Conservation (phyloP, 108 stramenopile species). For the Pseudonitzschia multiseries region DNA sequence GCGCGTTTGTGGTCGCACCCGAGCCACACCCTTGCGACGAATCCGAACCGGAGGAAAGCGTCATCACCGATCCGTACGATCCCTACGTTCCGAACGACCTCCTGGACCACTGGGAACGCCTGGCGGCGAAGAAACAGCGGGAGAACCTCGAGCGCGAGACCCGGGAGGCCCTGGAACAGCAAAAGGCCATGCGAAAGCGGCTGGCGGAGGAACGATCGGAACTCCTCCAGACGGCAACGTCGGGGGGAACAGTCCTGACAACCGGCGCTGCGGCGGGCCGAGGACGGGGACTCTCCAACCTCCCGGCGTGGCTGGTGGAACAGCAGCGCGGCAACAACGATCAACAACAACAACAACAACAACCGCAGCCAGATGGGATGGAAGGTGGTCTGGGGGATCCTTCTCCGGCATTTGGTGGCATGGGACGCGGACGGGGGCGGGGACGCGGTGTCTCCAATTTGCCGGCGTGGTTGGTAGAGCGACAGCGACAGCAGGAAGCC, state of each 20-base stretch:
- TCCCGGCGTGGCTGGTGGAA: slow-evolving; percentile 84
- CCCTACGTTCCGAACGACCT: slow-evolving; percentile 83
- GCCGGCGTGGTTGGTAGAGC: slow-evolving; percentile 85
- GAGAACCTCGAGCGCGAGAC: slow-evolving; percentile 52
- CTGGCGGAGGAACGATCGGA: slow-evolving; percentile 62
- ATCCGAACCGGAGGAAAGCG: slow-evolving; percentile 4
- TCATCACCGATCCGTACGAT: slow-evolving; percentile 65
- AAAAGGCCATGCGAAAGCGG: slow-evolving; percentile 49
- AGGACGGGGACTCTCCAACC: slow-evolving; percentile 68
- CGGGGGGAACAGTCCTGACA: background rate
- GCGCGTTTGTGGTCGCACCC: background rate
- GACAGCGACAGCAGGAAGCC: slow-evolving; percentile 51
- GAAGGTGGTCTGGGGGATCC: background rate
- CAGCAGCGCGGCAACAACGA: slow-evolving; percentile 34
- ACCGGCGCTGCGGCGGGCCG: slow-evolving; percentile 42
- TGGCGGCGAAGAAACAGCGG: slow-evolving; percentile 43
- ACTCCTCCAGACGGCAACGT: slow-evolving; percentile 12
- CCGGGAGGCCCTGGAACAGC: slow-evolving; percentile 52
- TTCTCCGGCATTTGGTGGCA: background rate
- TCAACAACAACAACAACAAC: background rate
- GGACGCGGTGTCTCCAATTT: slow-evolving; percentile 77
- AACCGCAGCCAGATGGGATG: background rate
- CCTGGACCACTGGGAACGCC: slow-evolving; percentile 71
- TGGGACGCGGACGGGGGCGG: slow-evolving; percentile 60
- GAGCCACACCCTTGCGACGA: background rate